Evolutionary conservation across 2,329 filamentous ascomycete species (phyloP), one percentile per base, ranked within the genome.

Genomic region (Fusarium pilosicola): DNA sequence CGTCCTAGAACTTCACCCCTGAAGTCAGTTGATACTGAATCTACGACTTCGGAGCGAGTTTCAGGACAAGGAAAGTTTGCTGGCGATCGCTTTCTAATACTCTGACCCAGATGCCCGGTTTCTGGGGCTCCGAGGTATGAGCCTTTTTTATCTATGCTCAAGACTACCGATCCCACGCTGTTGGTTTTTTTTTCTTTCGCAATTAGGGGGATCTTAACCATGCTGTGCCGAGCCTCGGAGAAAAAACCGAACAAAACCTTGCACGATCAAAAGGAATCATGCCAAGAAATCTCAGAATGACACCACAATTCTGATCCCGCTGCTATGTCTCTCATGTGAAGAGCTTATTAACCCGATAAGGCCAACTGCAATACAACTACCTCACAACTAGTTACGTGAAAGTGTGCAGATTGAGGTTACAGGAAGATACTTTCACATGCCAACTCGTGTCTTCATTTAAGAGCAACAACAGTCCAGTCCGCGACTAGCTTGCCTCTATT

Each of bases 21-120:
- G 44, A 69, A 39, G 62, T n/a, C 41, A 65, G 64, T 49, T 54
- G 51, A 67, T 72, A 54, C 66, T 67, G 61, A 58, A 59, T 55
- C 69, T 72, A 71, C 61, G 67, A 59, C 65, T 69, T 69, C 66
- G 75, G 68, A 69, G 64, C 73, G 44, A 52, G 71, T 74, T 78
- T 77, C 68, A 74, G 63, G 76, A 65, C 66, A 62, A 69, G 66
- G 62, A 70, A 48, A 67, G 39, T 65, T 63, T 62, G 60, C 68
- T 57, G 62, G 46, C 65, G 67, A 78, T 75, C 74, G 73, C 67
- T 62, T 42, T 41, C 48, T 62, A 62, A 41, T 49, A 62, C 41
- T 42, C 38, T 59, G 68, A 74, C 61, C 67, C 74, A 76, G 71
- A 72, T 74, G 58, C 68, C 62, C 63, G 69, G 69, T 68, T 67